These are phyloP conservation scores for Globisporangium perplexum DNA, from an alignment of 352 stramenopile genomes.

Conservation along the genomic window DNA sequence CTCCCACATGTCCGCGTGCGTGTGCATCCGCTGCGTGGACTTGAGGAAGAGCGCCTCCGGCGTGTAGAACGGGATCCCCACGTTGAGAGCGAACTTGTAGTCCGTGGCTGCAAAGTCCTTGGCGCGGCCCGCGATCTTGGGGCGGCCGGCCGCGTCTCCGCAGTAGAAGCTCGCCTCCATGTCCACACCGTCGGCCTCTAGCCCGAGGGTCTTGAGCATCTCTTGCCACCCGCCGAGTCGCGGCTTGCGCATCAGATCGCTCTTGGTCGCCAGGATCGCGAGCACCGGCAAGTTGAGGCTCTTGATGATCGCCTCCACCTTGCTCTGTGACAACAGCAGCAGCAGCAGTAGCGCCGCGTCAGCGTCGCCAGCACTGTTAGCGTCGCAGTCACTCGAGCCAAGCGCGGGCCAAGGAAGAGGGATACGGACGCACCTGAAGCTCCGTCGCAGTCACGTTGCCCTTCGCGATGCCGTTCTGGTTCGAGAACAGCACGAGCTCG, in stretches of 20 bases:
- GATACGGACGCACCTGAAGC: slow-evolving; percentile 38
- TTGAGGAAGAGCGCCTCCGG: slow-evolving; percentile 79
- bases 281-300: slow-evolving; percentile 64
- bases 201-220: slow-evolving; percentile 28
- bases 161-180: slow-evolving; percentile 72
- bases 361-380: too few relatives aligned
- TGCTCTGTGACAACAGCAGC: slow-evolving; percentile 29
- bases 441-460: slow-evolving; percentile 53
- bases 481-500: slow-evolving; percentile 70
- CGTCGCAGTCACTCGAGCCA: not conserved
- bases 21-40: slow-evolving; percentile 67
- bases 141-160: slow-evolving; percentile 71
- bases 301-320: slow-evolving; percentile 57
- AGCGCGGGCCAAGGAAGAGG: too few relatives aligned
- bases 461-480: slow-evolving; percentile 81
- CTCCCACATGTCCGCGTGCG: slow-evolving; percentile 62
- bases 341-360: not conserved
- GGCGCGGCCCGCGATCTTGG: slow-evolving; percentile 50
- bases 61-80: slow-evolving; percentile 73
- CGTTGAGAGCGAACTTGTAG: slow-evolving; percentile 88
- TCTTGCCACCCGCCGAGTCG: slow-evolving; percentile 58
- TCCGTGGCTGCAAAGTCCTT: slow-evolving; percentile 86
- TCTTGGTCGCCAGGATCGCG: slow-evolving; percentile 61
- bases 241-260: slow-evolving; percentile 79
- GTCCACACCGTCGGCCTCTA: slow-evolving; percentile 27